A percentile compares a stretch with the other conserved stretches of the same genome.
phyloP scores from a whole-genome alignment of 208 protist species.

The Crithidia brevicula region DNA sequence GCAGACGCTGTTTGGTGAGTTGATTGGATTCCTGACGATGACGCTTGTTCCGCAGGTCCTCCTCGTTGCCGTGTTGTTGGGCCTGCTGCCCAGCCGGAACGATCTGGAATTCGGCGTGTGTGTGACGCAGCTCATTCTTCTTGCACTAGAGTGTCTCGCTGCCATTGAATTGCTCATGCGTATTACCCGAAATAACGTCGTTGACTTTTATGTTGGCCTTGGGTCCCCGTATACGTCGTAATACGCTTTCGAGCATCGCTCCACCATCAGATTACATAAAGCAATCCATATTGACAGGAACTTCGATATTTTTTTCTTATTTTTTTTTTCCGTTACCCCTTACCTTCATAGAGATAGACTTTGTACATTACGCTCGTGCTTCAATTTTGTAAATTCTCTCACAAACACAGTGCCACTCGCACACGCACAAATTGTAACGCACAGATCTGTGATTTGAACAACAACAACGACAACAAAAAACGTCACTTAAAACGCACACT shows the following conservation, averaged over 20 bases:
- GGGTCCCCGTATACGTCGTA: constrained; percentile 20
- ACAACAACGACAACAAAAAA: neutral
- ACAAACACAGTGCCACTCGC: too few relatives aligned
- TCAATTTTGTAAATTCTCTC: too few relatives aligned
- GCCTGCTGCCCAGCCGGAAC: constrained; percentile 46
- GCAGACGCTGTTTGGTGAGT: constrained; percentile 42
- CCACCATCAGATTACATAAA: too few relatives aligned
- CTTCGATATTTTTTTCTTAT: too few relatives aligned
- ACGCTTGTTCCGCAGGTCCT: constrained; percentile 65
- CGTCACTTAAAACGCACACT: neutral
- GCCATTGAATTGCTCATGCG: constrained; percentile 37
- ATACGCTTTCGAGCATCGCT: too few relatives aligned
- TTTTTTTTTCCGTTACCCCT: neutral
- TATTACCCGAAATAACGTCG: constrained; percentile 60
- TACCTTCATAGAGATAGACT: neutral
- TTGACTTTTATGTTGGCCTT: constrained; percentile 76
- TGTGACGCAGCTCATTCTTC: constrained; percentile 60
- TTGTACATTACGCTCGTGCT: too few relatives aligned
- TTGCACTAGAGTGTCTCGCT: constrained; percentile 44
- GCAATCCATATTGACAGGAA: too few relatives aligned
- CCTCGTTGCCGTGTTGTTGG: constrained; percentile 45
- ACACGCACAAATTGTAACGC: too few relatives aligned
- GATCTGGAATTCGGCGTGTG: constrained; percentile 69
- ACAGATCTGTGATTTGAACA: too few relatives aligned
- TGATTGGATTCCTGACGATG: constrained; percentile 56